Evolutionary conservation across 129 eudicot species (phyloP).

Genomic region (Silybum marianum): DNA sequence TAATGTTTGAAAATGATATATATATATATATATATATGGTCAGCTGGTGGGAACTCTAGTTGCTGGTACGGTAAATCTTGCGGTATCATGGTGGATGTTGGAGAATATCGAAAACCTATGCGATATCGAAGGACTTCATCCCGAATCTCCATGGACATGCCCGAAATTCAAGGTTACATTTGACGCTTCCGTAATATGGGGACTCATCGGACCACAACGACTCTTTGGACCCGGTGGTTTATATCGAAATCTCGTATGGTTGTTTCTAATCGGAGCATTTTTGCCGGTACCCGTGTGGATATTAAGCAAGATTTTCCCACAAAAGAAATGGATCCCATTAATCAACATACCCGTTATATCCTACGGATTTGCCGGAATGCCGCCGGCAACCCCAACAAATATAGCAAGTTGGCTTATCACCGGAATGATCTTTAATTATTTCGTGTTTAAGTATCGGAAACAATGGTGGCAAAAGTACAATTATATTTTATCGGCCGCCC

Average conservation of each 20-base stretch:
- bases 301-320: slow-evolving; percentile 76
- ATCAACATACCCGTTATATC: slow-evolving; percentile 91
- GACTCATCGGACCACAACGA: slow-evolving; percentile 79
- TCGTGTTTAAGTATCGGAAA: slow-evolving; percentile 82
- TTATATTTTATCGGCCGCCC: slow-evolving; percentile 82
- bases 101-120: slow-evolving; percentile 79
- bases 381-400: slow-evolving; percentile 95
- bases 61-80: slow-evolving; percentile 76
- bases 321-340: slow-evolving; percentile 94
- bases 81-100: slow-evolving; percentile 95
- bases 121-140: slow-evolving; percentile 75
- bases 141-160: slow-evolving; percentile 97
- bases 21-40: not conserved
- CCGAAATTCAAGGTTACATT: slow-evolving; percentile 91
- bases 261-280: slow-evolving; percentile 80
- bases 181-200: slow-evolving; percentile 92
- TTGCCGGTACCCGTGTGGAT: slow-evolving; percentile 92
- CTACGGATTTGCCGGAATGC: slow-evolving; percentile 98
- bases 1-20: not conserved
- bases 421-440: slow-evolving; percentile 78
- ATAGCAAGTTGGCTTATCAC: slow-evolving; percentile 88
- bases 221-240: slow-evolving; percentile 89
- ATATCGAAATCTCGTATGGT: slow-evolving; percentile 88
- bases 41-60: slow-evolving; percentile 87
- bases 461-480: slow-evolving; percentile 95